Conservation (phyloP, 108 stramenopile genomes). For the Cyclostephanos invisitatus region DNA sequence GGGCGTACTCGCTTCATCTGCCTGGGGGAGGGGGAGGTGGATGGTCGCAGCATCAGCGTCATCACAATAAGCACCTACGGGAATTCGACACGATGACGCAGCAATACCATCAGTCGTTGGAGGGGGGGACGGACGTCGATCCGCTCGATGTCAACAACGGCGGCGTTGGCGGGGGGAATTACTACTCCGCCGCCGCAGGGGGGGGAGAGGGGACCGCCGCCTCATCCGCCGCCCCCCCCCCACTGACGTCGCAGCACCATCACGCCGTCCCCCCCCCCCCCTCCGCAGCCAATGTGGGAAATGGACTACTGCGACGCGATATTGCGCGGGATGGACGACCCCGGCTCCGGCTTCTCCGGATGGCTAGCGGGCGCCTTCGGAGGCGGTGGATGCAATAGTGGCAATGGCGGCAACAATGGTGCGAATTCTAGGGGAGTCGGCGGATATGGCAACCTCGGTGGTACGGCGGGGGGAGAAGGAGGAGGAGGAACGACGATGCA, state of each 20-base stretch:
- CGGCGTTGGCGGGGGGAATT: not conserved
- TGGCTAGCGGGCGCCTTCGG: slow-evolving; percentile 5
- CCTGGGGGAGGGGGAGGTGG: not conserved
- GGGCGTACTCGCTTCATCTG: not conserved
- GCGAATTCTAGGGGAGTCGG: no score
- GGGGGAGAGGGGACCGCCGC: not conserved
- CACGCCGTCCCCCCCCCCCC: not conserved
- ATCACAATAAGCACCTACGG: not conserved
- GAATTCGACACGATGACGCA: not conserved
- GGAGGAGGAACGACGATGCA: not conserved
- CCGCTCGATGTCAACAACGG: not conserved
- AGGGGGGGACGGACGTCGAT: no score
- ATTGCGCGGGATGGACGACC: slow-evolving; percentile 2
- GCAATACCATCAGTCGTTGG: no score
- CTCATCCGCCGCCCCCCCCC: not conserved
- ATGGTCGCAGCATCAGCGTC: not conserved
- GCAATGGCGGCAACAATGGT: no score
- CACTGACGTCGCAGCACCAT: not conserved
- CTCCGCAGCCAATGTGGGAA: not conserved
- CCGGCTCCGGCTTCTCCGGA: not conserved
- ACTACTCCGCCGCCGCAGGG: not conserved
- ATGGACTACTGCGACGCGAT: slow-evolving; percentile 14
- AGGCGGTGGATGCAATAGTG: no score
- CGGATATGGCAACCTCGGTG: not conserved
- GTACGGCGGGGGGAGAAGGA: not conserved